Percentiles rank a stretch among this genome's conserved stretches.
These are phyloP conservation scores for Aspergillus unguis DNA, from an alignment of 2,329 filamentous ascomycete genomes.

Conservation along the genomic window DNA sequence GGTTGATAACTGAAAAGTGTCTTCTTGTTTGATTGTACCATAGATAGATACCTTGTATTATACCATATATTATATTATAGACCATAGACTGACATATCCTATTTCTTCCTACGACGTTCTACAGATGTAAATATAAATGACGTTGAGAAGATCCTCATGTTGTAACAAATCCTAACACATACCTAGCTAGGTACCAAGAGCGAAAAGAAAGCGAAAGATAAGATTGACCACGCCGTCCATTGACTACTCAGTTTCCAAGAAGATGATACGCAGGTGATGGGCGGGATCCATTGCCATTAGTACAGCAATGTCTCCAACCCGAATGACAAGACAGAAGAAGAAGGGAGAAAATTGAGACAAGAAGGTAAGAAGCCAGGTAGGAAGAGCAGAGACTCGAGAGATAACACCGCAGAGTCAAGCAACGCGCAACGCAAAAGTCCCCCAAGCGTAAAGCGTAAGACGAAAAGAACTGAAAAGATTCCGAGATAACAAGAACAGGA, in stretches of 20 bases:
- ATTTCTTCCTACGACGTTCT: no score
- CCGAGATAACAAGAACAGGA: conserved; percentile 38
- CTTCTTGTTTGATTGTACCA: not conserved
- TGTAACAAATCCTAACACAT: conserved; percentile 15
- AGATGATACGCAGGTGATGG: conserved; percentile 18
- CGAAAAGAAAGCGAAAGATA: conserved; percentile 21
- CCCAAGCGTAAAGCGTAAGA: conserved; percentile 18
- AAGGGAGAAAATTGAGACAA: conserved; percentile 12
- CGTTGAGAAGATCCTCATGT: conserved; percentile 4
- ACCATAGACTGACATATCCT: no score
- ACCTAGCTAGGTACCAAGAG: conserved; percentile 11
- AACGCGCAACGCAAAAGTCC: conserved; percentile 21
- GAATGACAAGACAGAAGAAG: conserved; percentile 24
- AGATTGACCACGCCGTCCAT: conserved; percentile 20
- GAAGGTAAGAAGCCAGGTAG: conserved; percentile 18
- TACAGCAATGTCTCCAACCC: no score
- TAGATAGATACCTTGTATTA: not conserved
- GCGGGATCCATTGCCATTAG: no score
- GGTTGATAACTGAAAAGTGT: conserved; percentile 14
- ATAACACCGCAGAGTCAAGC: conserved; percentile 22
- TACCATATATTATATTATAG: not conserved
- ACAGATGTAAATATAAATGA: not conserved
- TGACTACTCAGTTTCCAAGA: conserved; percentile 29
- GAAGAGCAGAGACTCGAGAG: conserved; percentile 14
- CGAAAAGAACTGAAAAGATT: conserved; percentile 25